Evolutionary conservation across 2,329 filamentous ascomycete genomes (phyloP).

Genomic region (Incumbomyces lentus): DNA sequence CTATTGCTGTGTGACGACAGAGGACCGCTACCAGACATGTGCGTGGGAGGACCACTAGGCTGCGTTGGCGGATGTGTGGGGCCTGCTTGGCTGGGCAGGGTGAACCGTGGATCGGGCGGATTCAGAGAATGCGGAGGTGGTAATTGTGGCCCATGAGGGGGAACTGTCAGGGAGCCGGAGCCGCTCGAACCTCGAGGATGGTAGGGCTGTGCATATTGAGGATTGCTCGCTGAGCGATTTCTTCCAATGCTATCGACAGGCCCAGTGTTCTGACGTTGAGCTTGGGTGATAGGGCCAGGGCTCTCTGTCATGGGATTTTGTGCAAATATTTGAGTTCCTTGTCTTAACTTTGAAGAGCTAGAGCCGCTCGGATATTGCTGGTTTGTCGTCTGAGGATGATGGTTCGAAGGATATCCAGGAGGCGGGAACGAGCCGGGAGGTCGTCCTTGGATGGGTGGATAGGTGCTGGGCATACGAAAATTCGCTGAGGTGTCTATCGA

Average conservation of each 20-base stretch:
- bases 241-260: conserved; percentile 26
- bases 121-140: conserved; percentile 34
- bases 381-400: conserved; percentile 16
- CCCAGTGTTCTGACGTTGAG: conserved; percentile 24
- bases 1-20: conserved; percentile 23
- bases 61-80: conserved; percentile 26
- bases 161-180: conserved; percentile 24
- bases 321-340: conserved; percentile 44
- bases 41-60: conserved; percentile 26
- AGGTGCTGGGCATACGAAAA: conserved; percentile 60
- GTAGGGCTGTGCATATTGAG: conserved; percentile 31
- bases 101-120: conserved; percentile 33
- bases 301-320: conserved; percentile 73
- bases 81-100: conserved; percentile 29
- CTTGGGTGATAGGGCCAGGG: conserved; percentile 62
- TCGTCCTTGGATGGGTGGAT: conserved; percentile 55
- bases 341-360: background rate
- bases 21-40: conserved; percentile 22
- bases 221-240: conserved; percentile 35
- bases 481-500: conserved; percentile 26
- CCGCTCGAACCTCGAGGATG: conserved; percentile 18
- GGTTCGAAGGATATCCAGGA: conserved; percentile 39
- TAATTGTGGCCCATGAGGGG: conserved; percentile 32
- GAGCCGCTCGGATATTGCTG: conserved; percentile 3
- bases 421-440: conserved; percentile 53